phyloP scores from a whole-genome alignment of 2,329 filamentous ascomycete species.

The Colletotrichum sp. region DNA sequence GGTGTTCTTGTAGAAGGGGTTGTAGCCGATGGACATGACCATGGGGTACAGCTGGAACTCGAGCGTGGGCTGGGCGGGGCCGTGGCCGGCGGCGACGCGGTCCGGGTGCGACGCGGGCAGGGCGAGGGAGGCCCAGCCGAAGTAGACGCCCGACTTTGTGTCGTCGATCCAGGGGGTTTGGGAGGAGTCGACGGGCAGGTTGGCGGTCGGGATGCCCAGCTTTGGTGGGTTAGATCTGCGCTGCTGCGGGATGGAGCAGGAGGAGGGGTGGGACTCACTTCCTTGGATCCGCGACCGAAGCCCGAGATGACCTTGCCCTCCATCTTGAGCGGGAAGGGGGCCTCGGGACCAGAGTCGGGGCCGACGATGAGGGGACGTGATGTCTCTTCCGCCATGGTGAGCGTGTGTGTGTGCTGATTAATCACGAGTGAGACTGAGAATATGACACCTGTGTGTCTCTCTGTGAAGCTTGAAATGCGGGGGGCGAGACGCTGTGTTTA shows the following conservation, averaged over 20 bases:
- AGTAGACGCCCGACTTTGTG: conserved; percentile 85
- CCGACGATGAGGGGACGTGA: conserved; percentile 74
- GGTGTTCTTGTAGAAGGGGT: conserved; percentile 95
- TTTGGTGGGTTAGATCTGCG: conserved; percentile 37
- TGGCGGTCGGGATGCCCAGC: conserved; percentile 96
- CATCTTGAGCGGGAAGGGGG: conserved; percentile 84
- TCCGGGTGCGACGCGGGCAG: conserved; percentile 56
- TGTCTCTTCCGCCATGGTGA: conserved; percentile 6
- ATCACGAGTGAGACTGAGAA: not conserved
- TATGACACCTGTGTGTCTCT: not conserved
- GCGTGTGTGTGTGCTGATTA: not conserved
- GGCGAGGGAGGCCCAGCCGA: conserved; percentile 83
- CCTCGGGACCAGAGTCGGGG: conserved; percentile 71
- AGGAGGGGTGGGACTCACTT: conserved; percentile 56
- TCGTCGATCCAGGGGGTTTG: conserved; percentile 64
- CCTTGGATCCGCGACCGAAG: conserved; percentile 92
- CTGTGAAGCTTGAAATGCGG: not conserved
- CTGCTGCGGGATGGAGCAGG: not conserved
- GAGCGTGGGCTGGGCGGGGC: conserved; percentile 29
- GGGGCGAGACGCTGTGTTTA: not conserved
- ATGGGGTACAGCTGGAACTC: conserved; percentile 70
- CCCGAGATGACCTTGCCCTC: conserved; percentile 89
- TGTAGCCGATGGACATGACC: conserved; percentile 95
- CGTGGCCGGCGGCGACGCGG: conserved; percentile 23
- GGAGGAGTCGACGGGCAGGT: conserved; percentile 76